These are phyloP conservation scores for Epichloe coenophiala DNA, from an alignment of 2,329 filamentous ascomycete genomes.

Conservation along the genomic window DNA sequence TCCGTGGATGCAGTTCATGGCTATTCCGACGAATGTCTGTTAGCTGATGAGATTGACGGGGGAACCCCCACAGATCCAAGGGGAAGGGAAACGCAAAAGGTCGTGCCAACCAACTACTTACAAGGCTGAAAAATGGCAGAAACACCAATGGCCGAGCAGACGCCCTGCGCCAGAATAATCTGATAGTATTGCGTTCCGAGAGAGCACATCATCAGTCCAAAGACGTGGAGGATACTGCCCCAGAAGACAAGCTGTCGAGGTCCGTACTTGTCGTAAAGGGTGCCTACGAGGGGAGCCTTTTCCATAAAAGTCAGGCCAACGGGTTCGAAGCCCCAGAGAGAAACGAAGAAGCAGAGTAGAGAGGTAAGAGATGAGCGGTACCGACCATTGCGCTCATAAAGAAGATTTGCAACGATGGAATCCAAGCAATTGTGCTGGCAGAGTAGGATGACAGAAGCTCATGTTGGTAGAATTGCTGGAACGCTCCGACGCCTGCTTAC, in stretches of 20 bases:
- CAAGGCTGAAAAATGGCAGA: constrained; percentile 15
- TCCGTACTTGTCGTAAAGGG: constrained; percentile 45
- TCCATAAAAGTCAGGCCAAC: background rate
- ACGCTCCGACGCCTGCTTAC: constrained; percentile 26
- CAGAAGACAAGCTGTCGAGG: constrained; percentile 35
- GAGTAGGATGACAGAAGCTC: constrained; percentile 29
- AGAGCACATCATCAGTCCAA: constrained; percentile 46
- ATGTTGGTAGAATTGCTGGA: constrained; percentile 37
- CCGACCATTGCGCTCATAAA: constrained; percentile 29
- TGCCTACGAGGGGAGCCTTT: constrained; percentile 42
- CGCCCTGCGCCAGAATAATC: constrained; percentile 20
- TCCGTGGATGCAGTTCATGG: constrained; percentile 11
- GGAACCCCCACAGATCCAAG: background rate
- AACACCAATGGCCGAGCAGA: constrained; percentile 18
- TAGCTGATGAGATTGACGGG: background rate
- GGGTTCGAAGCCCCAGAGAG: background rate
- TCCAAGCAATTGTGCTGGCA: constrained; percentile 39
- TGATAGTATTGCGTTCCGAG: constrained; percentile 25
- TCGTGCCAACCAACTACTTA: background rate
- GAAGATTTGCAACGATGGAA: constrained; percentile 38
- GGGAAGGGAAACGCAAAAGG: no score
- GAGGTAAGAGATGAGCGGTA: no score
- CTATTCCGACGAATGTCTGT: background rate
- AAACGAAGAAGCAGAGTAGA: background rate
- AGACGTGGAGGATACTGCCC: constrained; percentile 38